Conservation (phyloP, 768 basidiomycete species). For the Kwoniella sp. region DNA sequence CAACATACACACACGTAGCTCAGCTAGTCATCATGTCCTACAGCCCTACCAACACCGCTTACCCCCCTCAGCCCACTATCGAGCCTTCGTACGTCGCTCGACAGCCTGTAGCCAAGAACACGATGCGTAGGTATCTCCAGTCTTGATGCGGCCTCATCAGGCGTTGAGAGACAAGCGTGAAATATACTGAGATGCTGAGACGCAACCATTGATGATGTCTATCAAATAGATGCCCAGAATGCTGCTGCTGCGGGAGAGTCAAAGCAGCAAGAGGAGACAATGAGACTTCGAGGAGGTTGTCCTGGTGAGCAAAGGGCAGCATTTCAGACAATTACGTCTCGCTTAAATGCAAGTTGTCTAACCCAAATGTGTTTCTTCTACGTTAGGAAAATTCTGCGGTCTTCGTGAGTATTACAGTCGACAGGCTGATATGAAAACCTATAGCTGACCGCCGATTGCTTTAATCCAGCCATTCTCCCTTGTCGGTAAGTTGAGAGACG, state of each 20-base stretch:
- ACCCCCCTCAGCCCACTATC: constrained; percentile 41
- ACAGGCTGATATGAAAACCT: neutral
- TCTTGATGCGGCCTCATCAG: no score
- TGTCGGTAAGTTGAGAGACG: constrained; percentile 28
- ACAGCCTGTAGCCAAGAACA: constrained; percentile 34
- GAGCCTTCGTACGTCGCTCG: constrained; percentile 31
- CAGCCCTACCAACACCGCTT: constrained; percentile 1
- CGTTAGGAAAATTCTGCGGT: constrained; percentile 42
- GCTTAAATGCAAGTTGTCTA: no score
- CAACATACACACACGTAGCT: no score
- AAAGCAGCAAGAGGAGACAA: constrained; percentile 31
- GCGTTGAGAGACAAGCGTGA: neutral
- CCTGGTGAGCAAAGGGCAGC: constrained; percentile 35
- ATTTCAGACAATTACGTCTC: no score
- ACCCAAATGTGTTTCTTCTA: neutral
- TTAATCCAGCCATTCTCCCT: constrained; percentile 40
- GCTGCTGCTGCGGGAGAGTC: constrained; percentile 3
- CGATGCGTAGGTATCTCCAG: constrained; percentile 42
- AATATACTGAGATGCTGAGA: no score
- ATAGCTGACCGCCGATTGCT: neutral
- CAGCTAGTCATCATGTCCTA: constrained; percentile 10
- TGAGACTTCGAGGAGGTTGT: constrained; percentile 49
- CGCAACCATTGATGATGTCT: no score
- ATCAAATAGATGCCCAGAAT: neutral
- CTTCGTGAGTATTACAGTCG: constrained; percentile 42